A percentile compares a stretch with the other conserved stretches of the same genome.
Evolutionary conservation across 164 flowering plant species (phyloP).

Genomic region (Taxillus chinensis): DNA sequence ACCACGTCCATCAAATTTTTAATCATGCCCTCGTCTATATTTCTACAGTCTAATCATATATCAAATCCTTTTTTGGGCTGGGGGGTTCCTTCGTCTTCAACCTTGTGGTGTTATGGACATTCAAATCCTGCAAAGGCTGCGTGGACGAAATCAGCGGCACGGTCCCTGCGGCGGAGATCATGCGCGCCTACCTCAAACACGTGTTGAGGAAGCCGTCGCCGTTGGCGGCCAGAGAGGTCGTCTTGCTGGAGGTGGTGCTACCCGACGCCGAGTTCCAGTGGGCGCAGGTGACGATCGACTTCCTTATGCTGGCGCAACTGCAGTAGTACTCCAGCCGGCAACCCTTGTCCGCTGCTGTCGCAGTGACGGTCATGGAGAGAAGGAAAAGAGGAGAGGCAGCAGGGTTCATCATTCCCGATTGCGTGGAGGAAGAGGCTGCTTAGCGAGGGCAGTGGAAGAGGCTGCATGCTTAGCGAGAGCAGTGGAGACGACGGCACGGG

Average conservation of each 20-base stretch:
- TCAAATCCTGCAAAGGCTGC: conserved; percentile 64
- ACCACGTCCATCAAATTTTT: too few species aligned
- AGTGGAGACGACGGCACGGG: background rate
- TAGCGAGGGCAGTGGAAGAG: background rate
- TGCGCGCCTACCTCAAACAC: conserved; percentile 80
- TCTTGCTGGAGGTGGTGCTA: conserved; percentile 45
- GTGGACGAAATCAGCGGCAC: conserved; percentile 72
- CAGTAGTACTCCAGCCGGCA: too few species aligned
- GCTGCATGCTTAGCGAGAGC: background rate
- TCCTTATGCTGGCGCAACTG: conserved; percentile 54
- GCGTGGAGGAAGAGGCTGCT: background rate
- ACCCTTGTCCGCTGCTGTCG: conserved; percentile 22
- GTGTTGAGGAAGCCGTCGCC: conserved; percentile 62
- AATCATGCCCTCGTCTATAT: too few species aligned
- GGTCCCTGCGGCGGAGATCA: conserved; percentile 55
- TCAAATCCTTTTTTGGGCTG: too few species aligned
- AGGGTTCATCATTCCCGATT: background rate
- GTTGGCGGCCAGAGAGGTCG: conserved; percentile 24
- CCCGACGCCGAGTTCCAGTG: conserved; percentile 68
- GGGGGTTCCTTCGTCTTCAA: conserved; percentile 19
- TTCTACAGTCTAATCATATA: too few species aligned
- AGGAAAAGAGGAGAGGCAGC: too few species aligned
- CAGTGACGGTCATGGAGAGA: background rate
- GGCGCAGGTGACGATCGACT: conserved; percentile 86
- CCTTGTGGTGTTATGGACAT: conserved; percentile 92